Evolutionary conservation across 2,329 filamentous ascomycete genomes (phyloP).

Genomic region (Colletotrichum somersetense): DNA sequence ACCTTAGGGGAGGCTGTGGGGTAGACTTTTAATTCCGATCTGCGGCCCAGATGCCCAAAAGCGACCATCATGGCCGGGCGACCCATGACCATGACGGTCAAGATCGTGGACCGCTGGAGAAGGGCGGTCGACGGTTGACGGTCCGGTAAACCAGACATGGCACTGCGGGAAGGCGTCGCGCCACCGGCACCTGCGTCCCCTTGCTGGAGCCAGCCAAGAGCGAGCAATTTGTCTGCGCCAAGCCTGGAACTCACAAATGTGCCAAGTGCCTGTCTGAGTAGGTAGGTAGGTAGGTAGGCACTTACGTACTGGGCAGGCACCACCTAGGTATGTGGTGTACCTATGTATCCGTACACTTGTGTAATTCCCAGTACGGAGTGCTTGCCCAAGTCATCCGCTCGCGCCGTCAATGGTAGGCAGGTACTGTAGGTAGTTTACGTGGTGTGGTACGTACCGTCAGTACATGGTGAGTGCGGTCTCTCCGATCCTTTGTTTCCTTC

Average conservation of each 20-base stretch:
- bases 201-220: not conserved
- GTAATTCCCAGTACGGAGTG: too few relatives aligned
- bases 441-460: too few relatives aligned
- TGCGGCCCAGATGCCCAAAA: slow-evolving; percentile 12
- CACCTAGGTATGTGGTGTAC: too few relatives aligned
- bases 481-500: not conserved
- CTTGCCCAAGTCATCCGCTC: too few relatives aligned
- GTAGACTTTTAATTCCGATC: slow-evolving; percentile 24
- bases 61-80: not conserved
- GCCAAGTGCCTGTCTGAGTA: not conserved
- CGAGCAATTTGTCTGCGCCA: not conserved
- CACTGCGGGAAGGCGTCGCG: slow-evolving; percentile 31
- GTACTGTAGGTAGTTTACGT: too few relatives aligned
- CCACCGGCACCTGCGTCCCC: slow-evolving; percentile 1
- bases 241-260: not conserved
- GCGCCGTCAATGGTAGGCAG: too few relatives aligned
- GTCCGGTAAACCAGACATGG: slow-evolving; percentile 8
- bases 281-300: too few relatives aligned
- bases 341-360: too few relatives aligned
- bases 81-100: not conserved
- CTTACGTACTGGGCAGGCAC: too few relatives aligned
- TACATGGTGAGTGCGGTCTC: not conserved
- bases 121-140: not conserved
- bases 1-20: slow-evolving; percentile 2
- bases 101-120: not conserved